Conservation (phyloP, 2,329 filamentous ascomycete species). For the Mycosphaerella sp. region DNA sequence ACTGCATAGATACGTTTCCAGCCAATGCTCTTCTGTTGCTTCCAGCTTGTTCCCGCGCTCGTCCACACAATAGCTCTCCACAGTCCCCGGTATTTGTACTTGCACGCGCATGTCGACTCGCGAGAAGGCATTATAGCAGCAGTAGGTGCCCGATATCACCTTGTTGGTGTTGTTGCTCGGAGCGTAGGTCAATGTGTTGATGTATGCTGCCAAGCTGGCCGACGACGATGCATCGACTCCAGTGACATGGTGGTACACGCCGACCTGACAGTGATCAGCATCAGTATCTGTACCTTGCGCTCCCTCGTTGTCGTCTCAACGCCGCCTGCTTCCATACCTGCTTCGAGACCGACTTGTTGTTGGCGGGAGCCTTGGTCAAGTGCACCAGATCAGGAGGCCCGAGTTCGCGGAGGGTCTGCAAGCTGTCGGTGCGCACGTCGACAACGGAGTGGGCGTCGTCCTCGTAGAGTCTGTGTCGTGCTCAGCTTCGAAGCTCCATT, state of each 20-base stretch:
- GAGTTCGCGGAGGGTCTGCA: constrained; percentile 80
- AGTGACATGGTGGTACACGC: constrained; percentile 96
- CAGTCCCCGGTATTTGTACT: constrained; percentile 90
- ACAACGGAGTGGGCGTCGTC: constrained; percentile 87
- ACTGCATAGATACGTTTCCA: constrained; percentile 95
- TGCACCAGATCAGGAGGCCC: constrained; percentile 95
- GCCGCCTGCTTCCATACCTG: constrained; percentile 40
- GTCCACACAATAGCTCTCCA: constrained; percentile 96
- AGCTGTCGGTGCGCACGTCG: constrained; percentile 83
- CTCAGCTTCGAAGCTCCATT: constrained; percentile 10
- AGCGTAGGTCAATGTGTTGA: constrained; percentile 92
- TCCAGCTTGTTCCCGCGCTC: constrained; percentile 92
- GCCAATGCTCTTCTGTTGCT: constrained; percentile 88
- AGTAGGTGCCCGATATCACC: constrained; percentile 90
- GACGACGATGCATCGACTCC: constrained; percentile 96
- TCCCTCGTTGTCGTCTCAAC: not conserved
- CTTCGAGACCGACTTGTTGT: constrained; percentile 46
- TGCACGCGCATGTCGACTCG: constrained; percentile 97
- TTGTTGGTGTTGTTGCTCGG: constrained; percentile 79
- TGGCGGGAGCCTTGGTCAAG: constrained; percentile 70
- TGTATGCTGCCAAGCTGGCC: constrained; percentile 92
- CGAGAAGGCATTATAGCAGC: constrained; percentile 99
- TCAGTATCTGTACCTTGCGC: not conserved
- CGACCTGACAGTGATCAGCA: constrained; percentile 52
- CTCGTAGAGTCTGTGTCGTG: constrained; percentile 71